A percentile compares a stretch with the other conserved stretches of the same genome.
These are phyloP conservation scores for Aureoboletus auriporus DNA, from an alignment of 768 basidiomycete genomes.

Conservation along the genomic window DNA sequence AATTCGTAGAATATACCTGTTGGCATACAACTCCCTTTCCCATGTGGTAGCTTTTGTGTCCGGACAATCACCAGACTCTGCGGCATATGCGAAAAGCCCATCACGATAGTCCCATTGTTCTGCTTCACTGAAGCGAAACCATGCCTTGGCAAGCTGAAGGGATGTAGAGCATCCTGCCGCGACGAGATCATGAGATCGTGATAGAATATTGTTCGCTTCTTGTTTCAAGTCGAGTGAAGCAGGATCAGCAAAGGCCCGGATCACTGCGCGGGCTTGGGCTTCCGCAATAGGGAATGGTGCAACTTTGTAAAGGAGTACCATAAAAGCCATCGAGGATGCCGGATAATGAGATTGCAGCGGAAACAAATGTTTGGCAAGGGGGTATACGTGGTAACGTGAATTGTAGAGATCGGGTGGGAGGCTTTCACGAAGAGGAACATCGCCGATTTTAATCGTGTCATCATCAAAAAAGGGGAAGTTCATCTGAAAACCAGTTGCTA, in stretches of 20 bases:
- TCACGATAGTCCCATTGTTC: conserved; percentile 73
- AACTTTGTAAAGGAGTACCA: conserved; percentile 56
- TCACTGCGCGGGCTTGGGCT: conserved; percentile 64
- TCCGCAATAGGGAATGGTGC: conserved; percentile 77
- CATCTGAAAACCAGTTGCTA: conserved; percentile 75
- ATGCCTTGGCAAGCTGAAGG: conserved; percentile 45
- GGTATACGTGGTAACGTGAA: conserved; percentile 63
- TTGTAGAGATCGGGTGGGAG: conserved; percentile 54
- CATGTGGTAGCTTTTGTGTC: conserved; percentile 44
- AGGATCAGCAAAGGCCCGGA: conserved; percentile 53
- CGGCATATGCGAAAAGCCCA: conserved; percentile 47
- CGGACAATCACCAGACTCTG: conserved; percentile 26
- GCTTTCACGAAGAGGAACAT: conserved; percentile 46
- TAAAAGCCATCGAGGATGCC: conserved; percentile 56
- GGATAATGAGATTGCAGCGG: conserved; percentile 48
- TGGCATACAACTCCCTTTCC: conserved; percentile 53
- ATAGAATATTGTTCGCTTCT: conserved; percentile 47
- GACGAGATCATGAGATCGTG: conserved; percentile 44
- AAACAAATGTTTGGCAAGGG: conserved; percentile 67
- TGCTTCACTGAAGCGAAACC: conserved; percentile 47
- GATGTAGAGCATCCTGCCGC: conserved; percentile 31
- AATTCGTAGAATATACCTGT: conserved; percentile 43
- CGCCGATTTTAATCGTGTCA: conserved; percentile 29
- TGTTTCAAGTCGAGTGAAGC: conserved; percentile 42
- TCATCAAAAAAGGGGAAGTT: conserved; percentile 58